phyloP scores from a whole-genome alignment of 228 moss, liverwort and hornwort species.

The Sphagnum magellanicum region DNA sequence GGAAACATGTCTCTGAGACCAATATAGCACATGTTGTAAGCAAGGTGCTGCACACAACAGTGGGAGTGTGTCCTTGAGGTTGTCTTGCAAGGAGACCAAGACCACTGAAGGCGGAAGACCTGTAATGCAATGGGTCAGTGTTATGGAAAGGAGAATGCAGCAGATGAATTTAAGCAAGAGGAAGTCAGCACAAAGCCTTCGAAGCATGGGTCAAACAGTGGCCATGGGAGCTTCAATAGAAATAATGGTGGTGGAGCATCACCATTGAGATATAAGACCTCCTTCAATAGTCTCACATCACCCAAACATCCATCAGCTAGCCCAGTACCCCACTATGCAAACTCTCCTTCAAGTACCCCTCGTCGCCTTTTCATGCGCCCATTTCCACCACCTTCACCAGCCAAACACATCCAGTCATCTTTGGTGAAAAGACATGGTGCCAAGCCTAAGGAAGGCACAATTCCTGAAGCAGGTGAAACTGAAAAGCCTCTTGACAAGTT shows the following conservation, averaged over 20 bases:
- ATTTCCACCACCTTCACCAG: conserved; percentile 94
- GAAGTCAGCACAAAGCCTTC: conserved; percentile 18
- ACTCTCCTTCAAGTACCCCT: conserved; percentile 83
- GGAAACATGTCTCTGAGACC: too few species aligned
- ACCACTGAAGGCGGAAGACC: too few species aligned
- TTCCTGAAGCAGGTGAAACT: conserved; percentile 53
- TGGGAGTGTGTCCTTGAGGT: too few species aligned
- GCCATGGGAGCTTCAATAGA: conserved; percentile 15
- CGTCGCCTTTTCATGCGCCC: conserved; percentile 77
- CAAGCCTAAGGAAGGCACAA: conserved; percentile 47
- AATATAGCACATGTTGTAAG: too few species aligned
- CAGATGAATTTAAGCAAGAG: conserved; percentile 37
- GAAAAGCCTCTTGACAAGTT: conserved; percentile 94
- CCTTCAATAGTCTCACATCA: conserved; percentile 53
- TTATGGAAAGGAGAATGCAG: conserved; percentile 65
- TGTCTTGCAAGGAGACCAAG: too few species aligned
- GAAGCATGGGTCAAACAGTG: conserved; percentile 25
- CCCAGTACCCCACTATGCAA: conserved; percentile 68
- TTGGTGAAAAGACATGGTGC: conserved; percentile 76
- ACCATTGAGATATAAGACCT: conserved; percentile 67
- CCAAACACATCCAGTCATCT: conserved; percentile 94
- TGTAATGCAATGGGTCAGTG: conserved; percentile 98
- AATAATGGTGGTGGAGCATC: conserved; percentile 39
- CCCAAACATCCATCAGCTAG: conserved; percentile 68
- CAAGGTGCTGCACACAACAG: too few species aligned